These are phyloP conservation scores for Trifolium repens DNA, from an alignment of 306 rosid species.

Conservation along the genomic window DNA sequence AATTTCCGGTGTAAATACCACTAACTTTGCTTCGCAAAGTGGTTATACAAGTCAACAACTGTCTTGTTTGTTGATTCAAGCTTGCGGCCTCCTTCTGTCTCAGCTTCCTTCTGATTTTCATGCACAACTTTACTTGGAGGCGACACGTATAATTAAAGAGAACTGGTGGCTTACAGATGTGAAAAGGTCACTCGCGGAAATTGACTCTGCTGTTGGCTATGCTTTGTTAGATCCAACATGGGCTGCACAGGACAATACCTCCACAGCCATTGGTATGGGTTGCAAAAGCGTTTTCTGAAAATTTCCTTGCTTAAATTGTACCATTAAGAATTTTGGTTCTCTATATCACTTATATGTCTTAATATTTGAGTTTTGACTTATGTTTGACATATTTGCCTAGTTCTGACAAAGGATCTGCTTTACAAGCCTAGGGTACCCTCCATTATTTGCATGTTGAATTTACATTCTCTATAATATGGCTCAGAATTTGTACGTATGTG, in stretches of 20 bases:
- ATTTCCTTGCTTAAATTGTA: constrained; percentile 16
- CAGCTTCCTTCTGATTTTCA: constrained; percentile 98
- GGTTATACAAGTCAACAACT: constrained; percentile 95
- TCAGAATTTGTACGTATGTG: background rate
- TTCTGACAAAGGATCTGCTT: constrained; percentile 14
- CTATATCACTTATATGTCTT: constrained; percentile 9
- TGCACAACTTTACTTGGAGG: constrained; percentile 80
- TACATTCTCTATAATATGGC: constrained; percentile 14
- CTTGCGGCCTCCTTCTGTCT: constrained; percentile 94
- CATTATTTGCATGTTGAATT: constrained; percentile 12
- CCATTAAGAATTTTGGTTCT: constrained; percentile 22
- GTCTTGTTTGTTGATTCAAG: constrained; percentile 95
- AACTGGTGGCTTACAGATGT: constrained; percentile 96
- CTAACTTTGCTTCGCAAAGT: constrained; percentile 89
- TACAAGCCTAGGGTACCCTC: background rate
- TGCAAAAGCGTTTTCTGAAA: constrained; percentile 7
- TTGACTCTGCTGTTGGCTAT: constrained; percentile 96
- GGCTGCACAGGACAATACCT: constrained; percentile 99
- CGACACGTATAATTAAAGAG: constrained; percentile 90
- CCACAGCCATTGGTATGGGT: constrained; percentile 88
- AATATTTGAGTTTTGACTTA: constrained; percentile 12
- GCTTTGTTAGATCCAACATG: constrained; percentile 98
- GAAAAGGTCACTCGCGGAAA: constrained; percentile 73
- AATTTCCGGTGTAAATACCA: constrained; percentile 81
- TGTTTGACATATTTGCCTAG: constrained; percentile 20